These are phyloP conservation scores for Scutellaria galericulata DNA, from an alignment of 257 asterid genomes.

Conservation along the genomic window DNA sequence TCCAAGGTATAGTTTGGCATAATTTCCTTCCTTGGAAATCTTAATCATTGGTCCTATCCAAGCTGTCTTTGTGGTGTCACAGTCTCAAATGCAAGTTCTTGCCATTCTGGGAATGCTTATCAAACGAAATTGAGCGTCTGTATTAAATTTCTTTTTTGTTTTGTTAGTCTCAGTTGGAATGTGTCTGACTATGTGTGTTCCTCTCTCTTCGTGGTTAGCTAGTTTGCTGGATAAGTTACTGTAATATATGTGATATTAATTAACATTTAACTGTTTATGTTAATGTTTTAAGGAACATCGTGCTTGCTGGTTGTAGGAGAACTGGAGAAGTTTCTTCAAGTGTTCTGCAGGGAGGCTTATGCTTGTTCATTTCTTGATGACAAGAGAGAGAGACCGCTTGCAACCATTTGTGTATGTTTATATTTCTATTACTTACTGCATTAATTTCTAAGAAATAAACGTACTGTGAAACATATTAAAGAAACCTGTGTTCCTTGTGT, in stretches of 20 bases:
- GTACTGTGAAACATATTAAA: background rate
- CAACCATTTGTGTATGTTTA: conserved; percentile 67
- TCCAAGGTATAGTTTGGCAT: background rate
- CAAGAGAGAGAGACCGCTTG: conserved; percentile 56
- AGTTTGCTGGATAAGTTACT: background rate
- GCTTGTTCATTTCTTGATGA: conserved; percentile 65
- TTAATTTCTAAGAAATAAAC: background rate
- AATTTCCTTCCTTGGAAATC: background rate
- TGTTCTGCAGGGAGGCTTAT: conserved; percentile 75
- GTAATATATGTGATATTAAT: background rate
- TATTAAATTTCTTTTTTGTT: background rate
- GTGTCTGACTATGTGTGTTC: no score
- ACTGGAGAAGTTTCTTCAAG: conserved; percentile 85
- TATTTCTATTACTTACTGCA: background rate
- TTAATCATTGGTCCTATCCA: background rate
- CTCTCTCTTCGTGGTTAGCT: no score
- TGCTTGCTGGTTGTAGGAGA: conserved; percentile 47
- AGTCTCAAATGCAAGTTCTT: conserved; percentile 3
- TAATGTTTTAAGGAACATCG: conserved; percentile 21
- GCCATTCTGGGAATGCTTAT: background rate
- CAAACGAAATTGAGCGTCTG: background rate
- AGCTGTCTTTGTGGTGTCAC: background rate
- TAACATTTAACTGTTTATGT: background rate
- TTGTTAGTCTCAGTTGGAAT: no score
- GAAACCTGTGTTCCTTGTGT: background rate